These are phyloP conservation scores for Fusarium tricinctum DNA, from an alignment of 2,329 filamentous ascomycete genomes.

Conservation along the genomic window DNA sequence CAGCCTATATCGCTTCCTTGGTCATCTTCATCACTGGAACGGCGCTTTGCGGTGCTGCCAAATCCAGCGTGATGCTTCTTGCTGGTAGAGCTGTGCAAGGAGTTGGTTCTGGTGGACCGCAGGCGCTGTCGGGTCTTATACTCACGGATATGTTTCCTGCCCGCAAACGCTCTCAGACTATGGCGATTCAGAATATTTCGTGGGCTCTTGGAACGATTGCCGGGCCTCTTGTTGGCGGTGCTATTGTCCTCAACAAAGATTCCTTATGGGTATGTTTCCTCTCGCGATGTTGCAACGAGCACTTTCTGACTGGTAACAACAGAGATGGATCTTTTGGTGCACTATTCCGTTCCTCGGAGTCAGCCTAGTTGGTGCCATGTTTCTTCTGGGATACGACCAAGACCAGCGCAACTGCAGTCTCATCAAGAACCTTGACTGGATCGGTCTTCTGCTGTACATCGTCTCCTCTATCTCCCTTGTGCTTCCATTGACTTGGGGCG, in stretches of 20 bases:
- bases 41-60: slow-evolving; percentile 54
- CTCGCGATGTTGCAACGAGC: not conserved
- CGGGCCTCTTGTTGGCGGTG: slow-evolving; percentile 49
- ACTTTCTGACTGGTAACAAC: slow-evolving; percentile 1
- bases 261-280: slow-evolving; percentile 44
- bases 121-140: slow-evolving; percentile 54
- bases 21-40: slow-evolving; percentile 58
- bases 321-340: slow-evolving; percentile 57
- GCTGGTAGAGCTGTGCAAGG: slow-evolving; percentile 55
- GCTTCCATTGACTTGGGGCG: slow-evolving; percentile 35
- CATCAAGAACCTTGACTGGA: slow-evolving; percentile 67
- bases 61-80: slow-evolving; percentile 51
- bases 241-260: slow-evolving; percentile 34
- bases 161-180: slow-evolving; percentile 58
- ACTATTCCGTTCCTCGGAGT: slow-evolving; percentile 53
- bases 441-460: slow-evolving; percentile 71
- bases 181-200: slow-evolving; percentile 57
- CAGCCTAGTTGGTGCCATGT: slow-evolving; percentile 42
- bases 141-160: slow-evolving; percentile 59
- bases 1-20: slow-evolving; percentile 40
- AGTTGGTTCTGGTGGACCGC: slow-evolving; percentile 54
- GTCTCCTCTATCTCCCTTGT: slow-evolving; percentile 35
- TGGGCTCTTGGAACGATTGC: slow-evolving; percentile 69
- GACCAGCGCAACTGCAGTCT: slow-evolving; percentile 6
- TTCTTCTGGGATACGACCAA: slow-evolving; percentile 50